Evolutionary conservation across 2,329 filamentous ascomycete genomes (phyloP), one percentile per base, ranked within the genome.

Genomic region (Arachnopeziza araneosa): DNA sequence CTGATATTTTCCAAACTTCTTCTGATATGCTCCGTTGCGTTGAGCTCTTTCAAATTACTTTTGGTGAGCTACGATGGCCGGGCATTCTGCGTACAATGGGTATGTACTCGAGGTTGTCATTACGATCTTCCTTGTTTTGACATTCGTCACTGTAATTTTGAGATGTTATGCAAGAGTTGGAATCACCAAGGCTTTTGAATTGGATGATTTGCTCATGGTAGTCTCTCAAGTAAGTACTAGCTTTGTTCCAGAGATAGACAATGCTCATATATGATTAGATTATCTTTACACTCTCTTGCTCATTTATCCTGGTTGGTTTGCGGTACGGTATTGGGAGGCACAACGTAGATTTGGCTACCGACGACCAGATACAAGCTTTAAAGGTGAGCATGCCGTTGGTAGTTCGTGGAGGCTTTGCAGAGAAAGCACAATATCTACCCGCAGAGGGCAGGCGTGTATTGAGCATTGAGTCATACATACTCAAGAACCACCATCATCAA

Each of bases 241-340:
- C 19, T 14, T 53, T 24, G 3, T 12, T 24, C 14, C 21, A 14
- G 2, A 24, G 9, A 9, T n/a, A 9, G 17, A 51, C 4, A 8
- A 8, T 5, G 24, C 22, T 44, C 19, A 53, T 36, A 17, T n/a
- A 24, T 21, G 51, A n/a, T 30, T n/a, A 66, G 64, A n/a, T 57
- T 17, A 44, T 63, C 24, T 66, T 63, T 23, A 63, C 56, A 14
- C 6, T 62, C n/a, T 61, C 57, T n/a, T 63, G 61, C 52, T 24
- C 51, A 32, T 65, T 56, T 51, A 58, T 65, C 21, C 48, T 65
- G 21, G 21, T 23, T 21, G 63, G 58, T 24, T 36, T 67, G 6
- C 58, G 64, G 8, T 64, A 61, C 59, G 66, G 66, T 22, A 57
- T 67, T 22, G 66, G 66, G 14, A 61, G 56, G 32, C 64, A 67